These are phyloP conservation scores for Dalechampia spathulata DNA, from an alignment of 441 rosid genomes.

Conservation along the genomic window DNA sequence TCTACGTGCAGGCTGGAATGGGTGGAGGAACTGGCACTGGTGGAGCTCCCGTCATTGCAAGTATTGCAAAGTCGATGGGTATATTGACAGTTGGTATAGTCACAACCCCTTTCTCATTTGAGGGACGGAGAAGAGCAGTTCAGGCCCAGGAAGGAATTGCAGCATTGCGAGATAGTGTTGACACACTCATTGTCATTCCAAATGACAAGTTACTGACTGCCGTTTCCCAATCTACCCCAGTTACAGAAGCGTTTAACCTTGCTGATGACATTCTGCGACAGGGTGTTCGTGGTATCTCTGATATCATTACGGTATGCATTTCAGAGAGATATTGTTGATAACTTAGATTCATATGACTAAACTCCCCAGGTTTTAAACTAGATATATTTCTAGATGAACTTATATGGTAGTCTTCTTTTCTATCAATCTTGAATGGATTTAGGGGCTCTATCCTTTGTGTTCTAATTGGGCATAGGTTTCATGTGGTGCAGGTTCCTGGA, in stretches of 20 bases:
- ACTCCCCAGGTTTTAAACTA: too few species aligned
- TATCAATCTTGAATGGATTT: constrained; percentile 1
- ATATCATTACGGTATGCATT: constrained; percentile 70
- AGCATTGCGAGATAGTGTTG: constrained; percentile 84
- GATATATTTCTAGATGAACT: too few species aligned
- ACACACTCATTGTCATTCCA: constrained; percentile 87
- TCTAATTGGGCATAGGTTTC: constrained; percentile 13
- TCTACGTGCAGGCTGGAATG: constrained; percentile 78
- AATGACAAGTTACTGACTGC: constrained; percentile 92
- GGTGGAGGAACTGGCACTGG: constrained; percentile 99
- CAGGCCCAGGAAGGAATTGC: constrained; percentile 97
- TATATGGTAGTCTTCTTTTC: too few species aligned
- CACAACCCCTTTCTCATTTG: constrained; percentile 97
- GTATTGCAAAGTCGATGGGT: constrained; percentile 95
- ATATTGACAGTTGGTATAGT: constrained; percentile 95
- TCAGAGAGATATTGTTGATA: not conserved
- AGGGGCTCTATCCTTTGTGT: too few species aligned
- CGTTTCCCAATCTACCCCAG: constrained; percentile 80
- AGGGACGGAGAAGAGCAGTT: constrained; percentile 82
- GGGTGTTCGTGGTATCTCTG: constrained; percentile 96
- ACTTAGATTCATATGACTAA: too few species aligned
- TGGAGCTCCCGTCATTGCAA: constrained; percentile 92
- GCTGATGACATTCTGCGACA: constrained; percentile 93
- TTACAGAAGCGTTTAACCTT: constrained; percentile 89
- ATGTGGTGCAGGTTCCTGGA: constrained; percentile 74